Conservation (phyloP, 1,284 basidiomycete species). For the Cutaneotrichosporon sp. region DNA sequence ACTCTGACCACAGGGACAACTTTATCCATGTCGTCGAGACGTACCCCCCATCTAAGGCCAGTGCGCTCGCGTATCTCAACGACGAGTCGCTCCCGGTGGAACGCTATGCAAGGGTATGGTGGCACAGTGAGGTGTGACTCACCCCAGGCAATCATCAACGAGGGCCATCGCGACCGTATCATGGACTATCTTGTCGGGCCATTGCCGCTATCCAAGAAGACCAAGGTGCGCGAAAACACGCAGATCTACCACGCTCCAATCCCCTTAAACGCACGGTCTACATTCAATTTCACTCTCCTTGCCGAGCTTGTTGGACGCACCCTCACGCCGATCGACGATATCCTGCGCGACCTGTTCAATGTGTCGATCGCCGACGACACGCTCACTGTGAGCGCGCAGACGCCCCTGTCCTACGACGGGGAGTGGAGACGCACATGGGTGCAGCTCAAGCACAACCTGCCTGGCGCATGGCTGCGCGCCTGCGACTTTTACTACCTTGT, state of each 20-base stretch:
- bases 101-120: constrained; percentile 31
- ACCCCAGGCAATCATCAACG: constrained; percentile 54
- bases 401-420: constrained; percentile 59
- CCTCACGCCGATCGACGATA: constrained; percentile 14
- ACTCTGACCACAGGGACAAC: constrained; percentile 30
- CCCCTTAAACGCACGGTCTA: constrained; percentile 19
- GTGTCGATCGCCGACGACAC: constrained; percentile 53
- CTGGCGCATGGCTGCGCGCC: constrained; percentile 53
- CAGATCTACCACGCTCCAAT: constrained; percentile 25
- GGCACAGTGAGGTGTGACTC: constrained; percentile 26
- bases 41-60: constrained; percentile 32
- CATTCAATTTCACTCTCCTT: constrained; percentile 41
- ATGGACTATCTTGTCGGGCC: constrained; percentile 42
- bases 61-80: constrained; percentile 28
- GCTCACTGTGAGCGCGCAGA: constrained; percentile 50
- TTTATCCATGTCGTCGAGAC: constrained; percentile 36
- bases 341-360: constrained; percentile 47
- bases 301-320: constrained; percentile 35
- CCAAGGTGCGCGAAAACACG: constrained; percentile 16
- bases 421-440: constrained; percentile 51
- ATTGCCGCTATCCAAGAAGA: constrained; percentile 25
- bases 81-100: constrained; percentile 9
- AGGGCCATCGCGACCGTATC: constrained; percentile 39
- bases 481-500: constrained; percentile 52
- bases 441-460: constrained; percentile 18